A percentile compares a stretch with the other conserved stretches of the same genome.
Conservation (phyloP, 164 flowering plant genomes). For the Vitis vinifera region DNA sequence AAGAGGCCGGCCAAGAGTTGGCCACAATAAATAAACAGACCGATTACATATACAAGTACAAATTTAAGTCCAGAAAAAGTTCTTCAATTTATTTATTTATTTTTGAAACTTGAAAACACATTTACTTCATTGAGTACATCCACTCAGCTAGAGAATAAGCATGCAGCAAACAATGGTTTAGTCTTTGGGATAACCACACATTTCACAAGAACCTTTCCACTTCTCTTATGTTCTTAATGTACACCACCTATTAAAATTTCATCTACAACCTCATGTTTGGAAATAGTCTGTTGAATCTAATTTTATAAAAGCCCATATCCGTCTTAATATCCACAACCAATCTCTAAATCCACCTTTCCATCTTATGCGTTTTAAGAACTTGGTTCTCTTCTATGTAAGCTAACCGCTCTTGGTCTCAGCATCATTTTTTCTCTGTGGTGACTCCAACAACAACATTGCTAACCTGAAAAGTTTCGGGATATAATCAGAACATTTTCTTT, state of each 20-base stretch:
- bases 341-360: constrained; percentile 13
- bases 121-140: too few relatives aligned
- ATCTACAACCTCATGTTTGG: not conserved
- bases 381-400: not conserved
- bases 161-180: too few relatives aligned
- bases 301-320: not conserved
- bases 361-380: constrained; percentile 9
- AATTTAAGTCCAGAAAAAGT: too few relatives aligned
- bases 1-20: too few relatives aligned
- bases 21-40: too few relatives aligned
- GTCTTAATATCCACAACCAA: constrained; percentile 17
- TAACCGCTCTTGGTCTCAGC: constrained; percentile 8
- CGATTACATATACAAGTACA: too few relatives aligned
- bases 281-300: not conserved
- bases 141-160: too few relatives aligned
- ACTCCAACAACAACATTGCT: constrained; percentile 98
- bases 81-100: too few relatives aligned
- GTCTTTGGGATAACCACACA: too few relatives aligned
- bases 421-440: constrained; percentile 65
- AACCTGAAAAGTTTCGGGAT: constrained; percentile 45
- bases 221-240: too few relatives aligned
- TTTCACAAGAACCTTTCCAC: too few relatives aligned
- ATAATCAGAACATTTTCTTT: not conserved
- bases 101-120: too few relatives aligned
- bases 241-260: not conserved